A percentile compares a stretch with the other conserved stretches of the same genome.
These are phyloP conservation scores for Auxenochlorella pyrenoidosa DNA, from an alignment of 139 green algal genomes.

Conservation along the genomic window DNA sequence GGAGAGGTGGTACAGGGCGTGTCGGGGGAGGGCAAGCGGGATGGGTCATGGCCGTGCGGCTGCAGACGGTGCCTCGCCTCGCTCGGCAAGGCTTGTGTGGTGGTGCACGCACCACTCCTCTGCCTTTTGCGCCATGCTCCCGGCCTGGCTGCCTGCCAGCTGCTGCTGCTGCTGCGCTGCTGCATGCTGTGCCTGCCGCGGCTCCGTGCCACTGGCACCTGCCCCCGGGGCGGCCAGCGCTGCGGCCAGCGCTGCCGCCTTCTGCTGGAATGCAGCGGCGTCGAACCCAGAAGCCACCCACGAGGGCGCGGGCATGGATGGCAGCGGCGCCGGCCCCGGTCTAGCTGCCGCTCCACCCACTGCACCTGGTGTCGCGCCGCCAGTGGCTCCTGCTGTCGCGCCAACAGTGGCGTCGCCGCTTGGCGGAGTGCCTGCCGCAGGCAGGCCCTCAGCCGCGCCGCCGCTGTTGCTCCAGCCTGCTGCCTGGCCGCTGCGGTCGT, in stretches of 20 bases:
- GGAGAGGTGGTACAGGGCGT: too few relatives aligned
- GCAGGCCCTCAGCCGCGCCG: not conserved
- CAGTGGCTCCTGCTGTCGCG: not conserved
- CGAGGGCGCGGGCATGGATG: not conserved
- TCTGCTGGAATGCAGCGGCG: constrained; percentile 2
- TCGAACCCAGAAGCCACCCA: constrained; percentile 7
- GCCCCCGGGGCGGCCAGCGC: not conserved
- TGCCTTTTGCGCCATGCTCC: constrained; percentile 13
- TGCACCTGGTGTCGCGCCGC: too few relatives aligned
- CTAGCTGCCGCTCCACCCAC: not conserved
- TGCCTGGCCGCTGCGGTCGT: not conserved
- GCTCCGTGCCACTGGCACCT: not conserved
- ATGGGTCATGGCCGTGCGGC: too few relatives aligned
- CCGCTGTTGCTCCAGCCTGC: not conserved
- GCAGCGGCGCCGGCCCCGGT: not conserved
- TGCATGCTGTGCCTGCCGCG: not conserved
- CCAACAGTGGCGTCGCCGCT: not conserved
- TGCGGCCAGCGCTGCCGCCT: not conserved
- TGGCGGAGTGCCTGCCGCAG: not conserved
- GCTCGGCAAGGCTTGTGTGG: not conserved
- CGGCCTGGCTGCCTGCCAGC: not conserved
- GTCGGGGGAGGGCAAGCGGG: too few relatives aligned
- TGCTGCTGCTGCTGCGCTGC: not conserved
- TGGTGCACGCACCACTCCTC: constrained; percentile 23
- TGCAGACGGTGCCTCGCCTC: not conserved